Conservation (phyloP, 1,284 basidiomycete genomes). For the Puccinia polysora region DNA sequence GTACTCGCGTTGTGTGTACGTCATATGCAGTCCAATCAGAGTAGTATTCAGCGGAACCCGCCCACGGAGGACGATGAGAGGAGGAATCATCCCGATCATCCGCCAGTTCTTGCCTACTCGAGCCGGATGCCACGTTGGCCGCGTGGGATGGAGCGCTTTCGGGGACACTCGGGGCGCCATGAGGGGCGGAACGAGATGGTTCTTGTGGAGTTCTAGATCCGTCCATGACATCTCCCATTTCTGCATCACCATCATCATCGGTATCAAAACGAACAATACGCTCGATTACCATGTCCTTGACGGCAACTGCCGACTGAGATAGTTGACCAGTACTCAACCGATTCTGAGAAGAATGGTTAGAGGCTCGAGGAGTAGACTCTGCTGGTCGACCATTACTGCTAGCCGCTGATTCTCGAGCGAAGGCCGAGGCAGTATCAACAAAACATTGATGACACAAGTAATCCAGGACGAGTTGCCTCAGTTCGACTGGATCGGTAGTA, state of each 20-base stretch:
- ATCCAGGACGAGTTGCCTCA: constrained; percentile 67
- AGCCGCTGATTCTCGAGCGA: constrained; percentile 62
- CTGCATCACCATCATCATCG: constrained; percentile 40
- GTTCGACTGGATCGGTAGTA: constrained; percentile 14
- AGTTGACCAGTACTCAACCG: background rate
- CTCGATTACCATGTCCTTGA: constrained; percentile 39
- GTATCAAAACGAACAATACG: constrained; percentile 38
- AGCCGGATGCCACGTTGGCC: background rate
- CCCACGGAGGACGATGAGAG: background rate
- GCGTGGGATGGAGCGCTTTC: background rate
- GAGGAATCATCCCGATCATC: background rate
- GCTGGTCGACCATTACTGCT: background rate
- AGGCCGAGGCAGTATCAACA: constrained; percentile 65
- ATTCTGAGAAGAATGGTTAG: constrained; percentile 5
- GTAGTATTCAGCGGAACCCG: constrained; percentile 5
- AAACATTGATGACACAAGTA: constrained; percentile 73
- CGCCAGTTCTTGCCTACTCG: background rate
- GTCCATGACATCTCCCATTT: constrained; percentile 35
- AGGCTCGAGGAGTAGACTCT: background rate
- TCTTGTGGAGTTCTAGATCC: background rate
- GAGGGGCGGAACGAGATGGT: background rate
- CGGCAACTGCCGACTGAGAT: constrained; percentile 12
- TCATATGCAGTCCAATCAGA: constrained; percentile 39
- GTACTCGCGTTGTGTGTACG: constrained; percentile 34
- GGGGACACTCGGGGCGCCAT: background rate